Base-by-base conservation (phyloP, 257 asterid species). In the Fraxinus anomala region DNA sequence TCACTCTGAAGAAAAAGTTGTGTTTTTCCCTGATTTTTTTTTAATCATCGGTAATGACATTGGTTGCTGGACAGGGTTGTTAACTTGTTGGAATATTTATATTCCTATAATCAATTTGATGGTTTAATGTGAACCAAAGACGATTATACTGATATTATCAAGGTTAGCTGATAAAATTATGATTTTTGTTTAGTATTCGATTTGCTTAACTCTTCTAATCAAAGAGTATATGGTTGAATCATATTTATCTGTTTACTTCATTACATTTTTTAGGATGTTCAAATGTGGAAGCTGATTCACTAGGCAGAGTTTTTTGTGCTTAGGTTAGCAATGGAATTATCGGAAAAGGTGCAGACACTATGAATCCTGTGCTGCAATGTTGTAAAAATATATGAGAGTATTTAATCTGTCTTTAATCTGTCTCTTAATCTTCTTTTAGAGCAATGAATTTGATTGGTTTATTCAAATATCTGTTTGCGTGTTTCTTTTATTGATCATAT, bases 321-420 rank as follows among this genome's bases (percentile, higher is more conserved):
- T 89, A 82, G 98, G 98, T 70, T 85, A 89, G 36, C 87, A 94
- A 33, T 89, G 90, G 96, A 86, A 76, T 3, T 89, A 93, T 80
- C 86, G 89, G 51, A 94, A 91, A 83, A 87, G 87, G 78, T 85
- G 93, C 49, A 69, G 72, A 13, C 98, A 94, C 74, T 94, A 91
- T 70, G 83, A 37, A 30, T 91, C 97, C 44, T 91, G 89, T 79
- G 86, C 59, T 92, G 96, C 7, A 92, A 89, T 80, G 97, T 97
- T 79, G 88, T 92, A 42, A 80, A 82, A 49, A 87, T 94, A 12
- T 90, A 96, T 40, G 98, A 92, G 78, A 82, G 98, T 81, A 8
- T 54, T 28, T 68, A 36, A 21, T 19, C 14, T 6, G 24, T 0
- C 54, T 26, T n/a, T n/a, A n/a, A n/a, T n/a, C n/a, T n/a, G n/a